Evolutionary conservation across 345 rosid species (phyloP), one percentile per base, ranked within the genome.

Genomic region (Hypericum androsaemum): DNA sequence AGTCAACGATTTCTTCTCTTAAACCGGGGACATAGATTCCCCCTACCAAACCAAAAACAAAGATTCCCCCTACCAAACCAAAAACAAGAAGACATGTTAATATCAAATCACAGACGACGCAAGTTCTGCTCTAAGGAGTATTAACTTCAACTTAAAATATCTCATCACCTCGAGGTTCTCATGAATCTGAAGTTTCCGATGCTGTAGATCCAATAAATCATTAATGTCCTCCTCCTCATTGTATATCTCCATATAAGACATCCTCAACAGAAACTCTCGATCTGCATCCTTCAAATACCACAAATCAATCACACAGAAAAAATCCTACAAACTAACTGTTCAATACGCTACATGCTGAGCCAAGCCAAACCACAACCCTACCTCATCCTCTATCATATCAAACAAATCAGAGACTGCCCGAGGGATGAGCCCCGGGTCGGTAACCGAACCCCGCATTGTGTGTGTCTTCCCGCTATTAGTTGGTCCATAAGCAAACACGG

Each of bases 391-490:
- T 38, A 90, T 71, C 16, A 71, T 79, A 52, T 74, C 59, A 51
- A 90, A 90, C 56, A 90, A 64, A 69, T 82, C 87, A 45, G 70
- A 68, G 7, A 90, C 89, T 1, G 96, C 94, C 14, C 77, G 84
- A 58, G 95, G 96, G 49, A 90, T 90, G 54, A 90, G 88, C 17
- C 98, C 98, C 1, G 77, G 92, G 64, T 90, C 98, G 37, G 43
- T 38, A 10, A 50, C 61, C 1, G 96, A 76, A 47, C 98, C 98
- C 44, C 98, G 80, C 98, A 90, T 90, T 8, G 98, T 90, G 55
- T 87, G 87, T 0, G 98, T 90, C 80, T 90, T 90, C 10, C 96
- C 98, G 42, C 96, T 90, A 39, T 87, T 87, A 6, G 98, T 90
- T 61, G 87, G 96, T 38, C 98, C 98, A 44, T 90, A 90, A 15